Base-by-base conservation (phyloP, 2,329 filamentous ascomycete genomes). In the Dendrostoma leiphaemia region DNA sequence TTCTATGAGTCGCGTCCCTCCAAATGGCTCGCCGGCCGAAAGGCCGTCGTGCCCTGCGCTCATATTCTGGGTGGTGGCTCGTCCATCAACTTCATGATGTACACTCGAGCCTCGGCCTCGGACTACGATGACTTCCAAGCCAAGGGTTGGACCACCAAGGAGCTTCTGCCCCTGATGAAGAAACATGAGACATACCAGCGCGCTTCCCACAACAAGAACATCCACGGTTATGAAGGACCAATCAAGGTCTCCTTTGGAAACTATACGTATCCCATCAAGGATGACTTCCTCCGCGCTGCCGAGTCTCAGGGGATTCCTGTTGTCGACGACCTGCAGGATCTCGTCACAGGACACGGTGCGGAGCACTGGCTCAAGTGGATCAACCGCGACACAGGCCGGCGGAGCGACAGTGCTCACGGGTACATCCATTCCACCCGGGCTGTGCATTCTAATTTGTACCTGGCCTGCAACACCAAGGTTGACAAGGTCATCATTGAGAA, bases 291-390 rank as follows among this genome's bases (percentile, higher is more conserved):
- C 34, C 78, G 87, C 19, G 86, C 87, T 15, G 76, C 82, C 3
- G 87, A 91, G 63, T 86, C 85, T 0, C 88, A 90, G 65, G 88
- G 84, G 19, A 90, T 91, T 55, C 89, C 84, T 55, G 77, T 83
- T 12, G 89, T 89, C 12, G 88, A 92, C 65, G 89, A 92, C 65
- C 76, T 90, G 3, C 85, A 92, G 67, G 89, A 92, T 63, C 73
- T 91, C 49, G 74, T 72, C 26, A 89, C 85, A 1, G 85, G 73
- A 13, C 83, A 85, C 56, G 89, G 89, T 59, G 89, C 88, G 43
- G 88, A 91, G 71, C 88, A 91, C 60, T 92, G 89, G 89, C 74
- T 92, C 53, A 91, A 92, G 71, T 92, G 89, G 89, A 91, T 92
- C 70, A 91, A 92, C 64, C 80, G 82, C 56, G 83, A 82, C 69